These are phyloP conservation scores for Rhypophila decipiens DNA, from an alignment of 495 filamentous ascomycete species.

Conservation along the genomic window DNA sequence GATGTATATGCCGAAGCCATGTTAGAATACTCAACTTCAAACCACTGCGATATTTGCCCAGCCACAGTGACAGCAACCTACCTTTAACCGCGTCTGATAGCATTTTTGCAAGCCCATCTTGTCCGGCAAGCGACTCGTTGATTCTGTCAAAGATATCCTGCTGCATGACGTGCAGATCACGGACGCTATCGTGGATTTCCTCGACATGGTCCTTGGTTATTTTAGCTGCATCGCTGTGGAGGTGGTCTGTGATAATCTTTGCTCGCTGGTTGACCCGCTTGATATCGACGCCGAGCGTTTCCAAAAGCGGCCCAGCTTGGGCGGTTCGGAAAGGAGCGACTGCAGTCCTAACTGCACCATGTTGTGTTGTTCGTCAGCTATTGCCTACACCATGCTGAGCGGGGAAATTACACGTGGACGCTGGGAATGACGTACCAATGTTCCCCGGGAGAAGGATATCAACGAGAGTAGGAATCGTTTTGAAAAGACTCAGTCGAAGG, in stretches of 20 bases:
- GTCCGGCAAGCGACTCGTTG: background rate
- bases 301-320: slow-evolving; percentile 1
- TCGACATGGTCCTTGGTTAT: slow-evolving; percentile 8
- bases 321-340: slow-evolving; percentile 1
- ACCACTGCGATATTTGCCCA: no score
- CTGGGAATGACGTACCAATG: no score
- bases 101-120: background rate
- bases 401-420: no score
- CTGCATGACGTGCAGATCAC: background rate
- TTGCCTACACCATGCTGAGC: no score
- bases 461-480: slow-evolving; percentile 1
- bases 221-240: slow-evolving; percentile 1
- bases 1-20: no score
- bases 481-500: slow-evolving; percentile 1
- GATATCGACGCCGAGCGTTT: slow-evolving; percentile 3
- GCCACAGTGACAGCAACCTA: no score
- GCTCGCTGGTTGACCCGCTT: slow-evolving; percentile 2
- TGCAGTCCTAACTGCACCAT: no score
- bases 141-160: background rate
- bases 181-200: slow-evolving; percentile 3
- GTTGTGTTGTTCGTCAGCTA: background rate
- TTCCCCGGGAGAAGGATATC: background rate
- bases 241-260: slow-evolving; percentile 2
- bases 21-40: no score
- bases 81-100: background rate